Evolutionary conservation across 192 early-diverging fungal genomes (phyloP).

Genomic region (Piromyces finnis): DNA sequence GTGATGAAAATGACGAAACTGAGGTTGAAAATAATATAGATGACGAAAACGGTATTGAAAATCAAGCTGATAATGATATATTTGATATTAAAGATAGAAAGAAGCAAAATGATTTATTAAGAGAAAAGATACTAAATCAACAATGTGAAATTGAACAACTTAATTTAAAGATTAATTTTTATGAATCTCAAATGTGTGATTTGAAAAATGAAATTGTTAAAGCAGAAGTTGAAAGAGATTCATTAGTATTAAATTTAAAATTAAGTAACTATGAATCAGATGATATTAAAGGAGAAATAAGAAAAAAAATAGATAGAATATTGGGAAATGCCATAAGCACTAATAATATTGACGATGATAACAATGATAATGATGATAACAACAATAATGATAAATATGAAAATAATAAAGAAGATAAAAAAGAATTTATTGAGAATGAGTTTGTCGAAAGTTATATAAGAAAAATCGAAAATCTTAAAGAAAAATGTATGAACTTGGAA

Average conservation of each 20-base stretch:
- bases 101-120: not conserved
- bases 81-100: not conserved
- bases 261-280: not conserved
- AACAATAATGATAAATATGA: not conserved
- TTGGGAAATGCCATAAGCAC: not conserved
- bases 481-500: not conserved
- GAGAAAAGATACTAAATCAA: not conserved
- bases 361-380: too few species aligned
- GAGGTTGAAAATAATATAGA: not conserved
- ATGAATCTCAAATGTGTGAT: not conserved
- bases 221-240: not conserved
- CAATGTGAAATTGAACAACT: not conserved
- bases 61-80: not conserved
- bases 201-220: not conserved
- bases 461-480: not conserved
- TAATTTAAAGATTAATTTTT: not conserved
- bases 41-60: not conserved
- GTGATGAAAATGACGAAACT: not conserved
- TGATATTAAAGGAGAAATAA: not conserved
- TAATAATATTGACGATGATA: not conserved
- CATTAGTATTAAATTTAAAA: not conserved
- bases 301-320: not conserved
- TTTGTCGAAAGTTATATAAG: not conserved
- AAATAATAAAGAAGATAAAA: not conserved
- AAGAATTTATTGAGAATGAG: not conserved